Conservation (phyloP, 2,329 filamentous ascomycete species). For the Tolypocladium cylindrosporum region DNA sequence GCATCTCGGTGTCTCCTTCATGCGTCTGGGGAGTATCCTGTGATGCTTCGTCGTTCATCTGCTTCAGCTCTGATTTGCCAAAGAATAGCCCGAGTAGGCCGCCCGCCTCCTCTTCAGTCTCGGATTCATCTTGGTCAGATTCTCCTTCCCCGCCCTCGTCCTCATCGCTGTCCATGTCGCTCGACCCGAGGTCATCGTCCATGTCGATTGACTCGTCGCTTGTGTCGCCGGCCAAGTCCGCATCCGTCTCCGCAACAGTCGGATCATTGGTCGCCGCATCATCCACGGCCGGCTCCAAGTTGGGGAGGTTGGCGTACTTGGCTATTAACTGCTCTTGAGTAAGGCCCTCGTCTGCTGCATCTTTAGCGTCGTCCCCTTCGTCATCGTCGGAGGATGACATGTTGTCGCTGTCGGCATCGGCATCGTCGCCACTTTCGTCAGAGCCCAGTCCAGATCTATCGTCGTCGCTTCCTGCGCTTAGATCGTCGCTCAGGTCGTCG, state of each 20-base stretch:
- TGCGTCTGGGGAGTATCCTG: constrained; percentile 7
- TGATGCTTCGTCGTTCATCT: constrained; percentile 33
- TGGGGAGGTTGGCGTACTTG: constrained; percentile 59
- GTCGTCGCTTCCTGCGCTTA: constrained; percentile 25
- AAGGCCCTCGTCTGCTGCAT: constrained; percentile 50
- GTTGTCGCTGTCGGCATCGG: constrained; percentile 30
- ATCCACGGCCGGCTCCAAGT: constrained; percentile 22
- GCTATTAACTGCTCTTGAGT: constrained; percentile 58
- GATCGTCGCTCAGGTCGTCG: constrained; percentile 37
- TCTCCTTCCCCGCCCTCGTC: constrained; percentile 29
- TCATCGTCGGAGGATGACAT: constrained; percentile 58
- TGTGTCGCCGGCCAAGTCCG: constrained; percentile 32
- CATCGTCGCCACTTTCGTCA: constrained; percentile 29
- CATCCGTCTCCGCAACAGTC: constrained; percentile 12
- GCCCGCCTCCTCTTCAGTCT: constrained; percentile 31
- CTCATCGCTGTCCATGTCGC: constrained; percentile 35
- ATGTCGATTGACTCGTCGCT: constrained; percentile 59
- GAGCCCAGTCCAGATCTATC: constrained; percentile 23
- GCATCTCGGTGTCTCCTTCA: constrained; percentile 14
- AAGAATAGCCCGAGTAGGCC: constrained; percentile 49
- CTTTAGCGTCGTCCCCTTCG: constrained; percentile 44
- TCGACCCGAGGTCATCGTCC: constrained; percentile 56
- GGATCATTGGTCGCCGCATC: constrained; percentile 13
- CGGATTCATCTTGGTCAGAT: constrained; percentile 28
- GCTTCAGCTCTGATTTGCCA: constrained; percentile 45